These are phyloP conservation scores for Solanum chaucha DNA, from an alignment of 257 asterid species.

Conservation along the genomic window DNA sequence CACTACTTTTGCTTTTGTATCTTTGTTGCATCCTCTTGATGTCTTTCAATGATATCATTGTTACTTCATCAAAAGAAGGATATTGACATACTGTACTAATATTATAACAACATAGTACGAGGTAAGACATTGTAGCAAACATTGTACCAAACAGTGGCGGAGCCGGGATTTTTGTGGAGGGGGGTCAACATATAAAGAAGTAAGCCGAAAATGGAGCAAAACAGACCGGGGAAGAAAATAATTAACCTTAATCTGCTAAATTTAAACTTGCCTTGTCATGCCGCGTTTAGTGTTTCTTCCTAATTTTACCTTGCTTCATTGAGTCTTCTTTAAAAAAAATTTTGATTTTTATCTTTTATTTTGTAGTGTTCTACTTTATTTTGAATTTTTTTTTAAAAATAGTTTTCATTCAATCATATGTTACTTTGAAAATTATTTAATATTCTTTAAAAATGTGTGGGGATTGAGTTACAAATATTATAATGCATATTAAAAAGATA, in stretches of 20 bases:
- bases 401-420: not conserved
- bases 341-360: not conserved
- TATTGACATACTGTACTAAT: not conserved
- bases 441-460: not conserved
- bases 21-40: not conserved
- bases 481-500: not conserved
- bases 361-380: not conserved
- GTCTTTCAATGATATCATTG: not conserved
- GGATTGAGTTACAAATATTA: not conserved
- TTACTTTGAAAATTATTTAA: not conserved
- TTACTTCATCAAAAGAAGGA: not conserved
- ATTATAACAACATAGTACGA: not conserved
- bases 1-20: not conserved
- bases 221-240: not conserved
- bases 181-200: not conserved
- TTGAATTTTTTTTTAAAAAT: too few relatives aligned
- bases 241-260: not conserved
- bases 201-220: not conserved
- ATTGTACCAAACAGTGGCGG: not conserved
- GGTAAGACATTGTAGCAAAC: not conserved
- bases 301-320: not conserved
- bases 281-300: not conserved
- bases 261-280: not conserved
- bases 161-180: not conserved
- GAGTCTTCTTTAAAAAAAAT: not conserved